phyloP scores from a whole-genome alignment of 2,329 filamentous ascomycete species.

The Apiospora sp. region DNA sequence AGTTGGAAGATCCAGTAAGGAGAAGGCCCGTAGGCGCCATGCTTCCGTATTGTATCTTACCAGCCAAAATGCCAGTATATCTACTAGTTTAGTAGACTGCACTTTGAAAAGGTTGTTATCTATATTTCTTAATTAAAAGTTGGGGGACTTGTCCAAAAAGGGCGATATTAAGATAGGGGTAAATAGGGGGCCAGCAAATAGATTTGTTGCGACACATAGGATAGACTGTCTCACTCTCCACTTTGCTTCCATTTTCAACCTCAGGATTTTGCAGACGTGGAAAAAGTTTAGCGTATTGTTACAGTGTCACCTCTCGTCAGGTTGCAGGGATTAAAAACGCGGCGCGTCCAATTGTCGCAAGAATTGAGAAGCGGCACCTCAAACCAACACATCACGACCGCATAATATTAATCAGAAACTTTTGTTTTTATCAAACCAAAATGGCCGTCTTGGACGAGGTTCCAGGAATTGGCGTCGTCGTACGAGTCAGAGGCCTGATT shows the following conservation, averaged over 20 bases:
- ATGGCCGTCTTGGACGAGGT: neutral
- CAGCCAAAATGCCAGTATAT: too few species aligned
- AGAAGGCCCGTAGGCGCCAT: too few species aligned
- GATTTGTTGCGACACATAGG: neutral
- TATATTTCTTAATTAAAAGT: too few species aligned
- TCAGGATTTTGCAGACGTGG: neutral
- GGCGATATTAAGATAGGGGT: too few species aligned
- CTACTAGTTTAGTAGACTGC: too few species aligned
- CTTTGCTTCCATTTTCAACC: neutral
- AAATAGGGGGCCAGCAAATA: neutral
- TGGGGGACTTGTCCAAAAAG: too few species aligned
- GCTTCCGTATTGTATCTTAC: too few species aligned
- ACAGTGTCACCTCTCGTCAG: neutral
- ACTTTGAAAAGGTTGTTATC: too few species aligned
- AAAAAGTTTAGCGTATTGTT: neutral
- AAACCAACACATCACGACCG: neutral
- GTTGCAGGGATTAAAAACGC: neutral
- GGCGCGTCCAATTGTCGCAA: neutral
- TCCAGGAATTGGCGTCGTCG: neutral
- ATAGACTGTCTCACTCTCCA: neutral
- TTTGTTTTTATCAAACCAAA: too few species aligned
- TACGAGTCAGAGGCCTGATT: neutral
- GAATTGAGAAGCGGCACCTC: neutral
- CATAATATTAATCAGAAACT: neutral
- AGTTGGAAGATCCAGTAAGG: too few species aligned